Evolutionary conservation across 805 yeast species (phyloP).

Genomic region (Ogataea henricii): DNA sequence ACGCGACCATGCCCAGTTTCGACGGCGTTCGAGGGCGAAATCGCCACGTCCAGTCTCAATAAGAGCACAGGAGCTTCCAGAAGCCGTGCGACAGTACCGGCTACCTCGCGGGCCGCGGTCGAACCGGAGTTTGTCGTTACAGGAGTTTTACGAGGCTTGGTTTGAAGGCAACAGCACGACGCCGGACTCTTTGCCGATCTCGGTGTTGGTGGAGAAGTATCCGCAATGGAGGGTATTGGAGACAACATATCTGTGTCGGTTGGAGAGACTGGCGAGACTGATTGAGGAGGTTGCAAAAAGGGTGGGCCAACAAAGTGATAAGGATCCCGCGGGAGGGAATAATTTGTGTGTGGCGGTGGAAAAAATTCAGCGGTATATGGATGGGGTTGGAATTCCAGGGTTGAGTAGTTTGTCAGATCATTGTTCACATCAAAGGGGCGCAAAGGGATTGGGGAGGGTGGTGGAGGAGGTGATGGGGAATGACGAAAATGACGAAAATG

Average conservation of each 20-base stretch:
- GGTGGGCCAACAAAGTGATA: neutral
- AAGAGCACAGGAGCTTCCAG: constrained; percentile 11
- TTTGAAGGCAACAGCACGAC: constrained; percentile 14
- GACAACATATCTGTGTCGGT: constrained; percentile 18
- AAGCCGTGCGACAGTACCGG: constrained; percentile 13
- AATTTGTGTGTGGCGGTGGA: constrained; percentile 9
- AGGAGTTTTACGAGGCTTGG: constrained; percentile 21
- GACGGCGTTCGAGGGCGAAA: neutral
- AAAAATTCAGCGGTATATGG: constrained; percentile 16
- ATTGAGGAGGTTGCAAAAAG: constrained; percentile 11
- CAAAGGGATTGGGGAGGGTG: constrained; percentile 17
- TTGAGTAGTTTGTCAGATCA: constrained; percentile 18
- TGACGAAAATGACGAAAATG: no score
- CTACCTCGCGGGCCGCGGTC: constrained; percentile 21
- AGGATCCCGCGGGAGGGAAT: neutral
- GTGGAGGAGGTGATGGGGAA: constrained; percentile 10
- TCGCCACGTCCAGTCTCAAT: neutral
- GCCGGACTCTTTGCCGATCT: constrained; percentile 15
- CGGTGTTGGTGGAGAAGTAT: constrained; percentile 8
- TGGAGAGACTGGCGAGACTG: constrained; percentile 17
- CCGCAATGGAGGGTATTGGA: constrained; percentile 21
- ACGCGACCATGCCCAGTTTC: neutral
- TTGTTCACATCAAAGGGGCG: constrained; percentile 17
- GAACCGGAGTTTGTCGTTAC: constrained; percentile 13
- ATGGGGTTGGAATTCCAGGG: constrained; percentile 13